Percentiles rank a stretch among this genome's conserved stretches.
phyloP scores from a whole-genome alignment of 2,329 filamentous ascomycete species.

The Torrubiellomyces zombiae region DNA sequence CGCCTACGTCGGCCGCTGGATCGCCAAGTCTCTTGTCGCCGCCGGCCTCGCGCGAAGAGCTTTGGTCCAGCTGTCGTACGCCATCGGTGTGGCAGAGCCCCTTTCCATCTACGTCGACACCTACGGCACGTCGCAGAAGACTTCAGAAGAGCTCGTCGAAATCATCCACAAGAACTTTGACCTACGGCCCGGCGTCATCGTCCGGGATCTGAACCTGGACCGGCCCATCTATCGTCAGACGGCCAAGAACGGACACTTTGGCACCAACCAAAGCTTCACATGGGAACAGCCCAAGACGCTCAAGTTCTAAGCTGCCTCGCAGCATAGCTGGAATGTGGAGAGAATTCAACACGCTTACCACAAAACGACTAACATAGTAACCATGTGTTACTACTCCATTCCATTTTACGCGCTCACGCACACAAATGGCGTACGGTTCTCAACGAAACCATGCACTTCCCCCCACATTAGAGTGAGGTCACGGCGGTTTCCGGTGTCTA shows the following conservation, averaged over 20 bases:
- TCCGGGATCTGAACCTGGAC: conserved; percentile 87
- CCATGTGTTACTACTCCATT: conserved; percentile 20
- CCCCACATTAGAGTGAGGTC: conserved; percentile 16
- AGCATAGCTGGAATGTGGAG: conserved; percentile 8
- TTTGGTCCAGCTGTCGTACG: conserved; percentile 96
- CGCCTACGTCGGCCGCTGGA: conserved; percentile 94
- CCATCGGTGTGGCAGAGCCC: conserved; percentile 96
- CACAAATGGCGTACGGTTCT: conserved; percentile 27
- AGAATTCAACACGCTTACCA: conserved; percentile 25
- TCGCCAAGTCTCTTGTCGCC: conserved; percentile 92
- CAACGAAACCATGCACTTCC: conserved; percentile 24
- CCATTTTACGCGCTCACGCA: conserved; percentile 21
- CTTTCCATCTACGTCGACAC: conserved; percentile 96
- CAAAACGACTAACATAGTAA: conserved; percentile 12
- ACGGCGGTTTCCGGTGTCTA: conserved; percentile 19
- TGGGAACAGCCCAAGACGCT: conserved; percentile 98
- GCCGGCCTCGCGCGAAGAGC: conserved; percentile 80
- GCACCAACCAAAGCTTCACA: conserved; percentile 87
- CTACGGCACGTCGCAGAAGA: conserved; percentile 85
- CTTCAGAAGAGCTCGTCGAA: conserved; percentile 81
- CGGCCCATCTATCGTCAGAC: conserved; percentile 97
- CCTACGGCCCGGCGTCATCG: conserved; percentile 93
- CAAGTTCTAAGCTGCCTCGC: conserved; percentile 53
- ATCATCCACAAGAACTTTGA: conserved; percentile 97
- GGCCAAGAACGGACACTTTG: conserved; percentile 98